Conservation (phyloP, 106 monocot genomes). For the Xerophyta viscosa region DNA sequence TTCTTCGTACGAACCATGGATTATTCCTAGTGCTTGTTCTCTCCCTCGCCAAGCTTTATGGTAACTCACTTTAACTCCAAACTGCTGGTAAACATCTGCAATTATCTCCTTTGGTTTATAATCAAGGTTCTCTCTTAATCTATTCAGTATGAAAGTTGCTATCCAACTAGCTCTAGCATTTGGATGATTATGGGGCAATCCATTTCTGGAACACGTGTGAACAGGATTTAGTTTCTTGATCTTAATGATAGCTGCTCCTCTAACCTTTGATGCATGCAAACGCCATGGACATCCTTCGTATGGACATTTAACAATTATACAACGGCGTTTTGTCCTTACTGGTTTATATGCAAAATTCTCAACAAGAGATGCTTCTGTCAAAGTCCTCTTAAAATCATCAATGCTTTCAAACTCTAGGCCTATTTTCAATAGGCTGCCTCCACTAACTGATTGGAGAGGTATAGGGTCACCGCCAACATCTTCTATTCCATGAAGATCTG, state of each 20-base stretch:
- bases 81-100: not conserved
- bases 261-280: constrained; percentile 2
- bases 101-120: constrained; percentile 5
- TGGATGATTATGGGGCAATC: not conserved
- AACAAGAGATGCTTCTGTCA: constrained; percentile 1
- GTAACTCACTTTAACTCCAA: constrained; percentile 1
- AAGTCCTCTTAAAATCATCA: not conserved
- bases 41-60: constrained; percentile 3
- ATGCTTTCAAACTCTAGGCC: constrained; percentile 1
- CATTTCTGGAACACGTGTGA: constrained; percentile 1
- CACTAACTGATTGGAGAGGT: not conserved
- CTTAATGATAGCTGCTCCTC: not conserved
- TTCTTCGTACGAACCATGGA: constrained; percentile 2
- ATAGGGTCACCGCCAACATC: not conserved
- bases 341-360: not conserved
- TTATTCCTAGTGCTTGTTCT: not conserved
- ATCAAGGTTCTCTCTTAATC: constrained; percentile 2
- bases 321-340: not conserved
- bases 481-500: not conserved
- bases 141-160: not conserved
- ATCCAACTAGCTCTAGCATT: not conserved
- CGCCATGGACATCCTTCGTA: constrained; percentile 3
- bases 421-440: not conserved
- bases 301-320: not conserved
- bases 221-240: not conserved